phyloP scores from a whole-genome alignment of 805 yeast genomes.

The Myxozyma geophila region DNA sequence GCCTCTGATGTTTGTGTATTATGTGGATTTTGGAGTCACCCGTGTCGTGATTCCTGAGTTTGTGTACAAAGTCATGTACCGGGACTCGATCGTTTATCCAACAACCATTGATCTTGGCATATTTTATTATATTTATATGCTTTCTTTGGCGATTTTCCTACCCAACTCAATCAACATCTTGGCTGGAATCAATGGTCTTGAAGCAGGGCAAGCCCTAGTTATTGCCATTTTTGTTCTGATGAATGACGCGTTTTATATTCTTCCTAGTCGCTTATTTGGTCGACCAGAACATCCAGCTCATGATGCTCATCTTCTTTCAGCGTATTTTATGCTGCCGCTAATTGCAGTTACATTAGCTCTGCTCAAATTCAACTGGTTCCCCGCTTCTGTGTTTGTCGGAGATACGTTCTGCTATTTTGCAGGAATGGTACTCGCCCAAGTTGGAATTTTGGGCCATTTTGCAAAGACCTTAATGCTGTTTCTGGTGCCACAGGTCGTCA shows the following conservation, averaged over 20 bases:
- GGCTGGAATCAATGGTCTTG: slow-evolving; percentile 96
- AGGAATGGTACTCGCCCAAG: slow-evolving; percentile 98
- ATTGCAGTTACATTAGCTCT: slow-evolving; percentile 81
- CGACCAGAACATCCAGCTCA: slow-evolving; percentile 56
- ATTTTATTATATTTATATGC: slow-evolving; percentile 88
- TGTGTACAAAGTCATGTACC: slow-evolving; percentile 49
- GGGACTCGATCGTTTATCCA: slow-evolving; percentile 36
- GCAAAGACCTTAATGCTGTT: slow-evolving; percentile 87
- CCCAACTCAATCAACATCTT: slow-evolving; percentile 94
- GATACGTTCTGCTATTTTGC: slow-evolving; percentile 98
- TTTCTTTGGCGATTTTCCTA: slow-evolving; percentile 85
- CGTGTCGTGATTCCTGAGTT: slow-evolving; percentile 80
- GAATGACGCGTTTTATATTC: slow-evolving; percentile 74
- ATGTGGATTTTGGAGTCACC: slow-evolving; percentile 92
- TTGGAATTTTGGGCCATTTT: slow-evolving; percentile 94
- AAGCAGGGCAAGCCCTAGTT: slow-evolving; percentile 91
- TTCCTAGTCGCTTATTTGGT: slow-evolving; percentile 44
- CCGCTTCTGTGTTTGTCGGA: slow-evolving; percentile 93
- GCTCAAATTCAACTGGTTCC: slow-evolving; percentile 82
- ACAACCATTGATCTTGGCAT: slow-evolving; percentile 69
- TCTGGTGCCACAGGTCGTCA: slow-evolving; percentile 88
- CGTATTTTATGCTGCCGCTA: slow-evolving; percentile 80
- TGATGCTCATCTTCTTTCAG: slow-evolving; percentile 81
- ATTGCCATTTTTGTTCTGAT: slow-evolving; percentile 69
- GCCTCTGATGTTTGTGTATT: slow-evolving; percentile 88